Evolutionary conservation across 108 stramenopile species (phyloP).

Genomic region (Skeletonema marinoi): DNA sequence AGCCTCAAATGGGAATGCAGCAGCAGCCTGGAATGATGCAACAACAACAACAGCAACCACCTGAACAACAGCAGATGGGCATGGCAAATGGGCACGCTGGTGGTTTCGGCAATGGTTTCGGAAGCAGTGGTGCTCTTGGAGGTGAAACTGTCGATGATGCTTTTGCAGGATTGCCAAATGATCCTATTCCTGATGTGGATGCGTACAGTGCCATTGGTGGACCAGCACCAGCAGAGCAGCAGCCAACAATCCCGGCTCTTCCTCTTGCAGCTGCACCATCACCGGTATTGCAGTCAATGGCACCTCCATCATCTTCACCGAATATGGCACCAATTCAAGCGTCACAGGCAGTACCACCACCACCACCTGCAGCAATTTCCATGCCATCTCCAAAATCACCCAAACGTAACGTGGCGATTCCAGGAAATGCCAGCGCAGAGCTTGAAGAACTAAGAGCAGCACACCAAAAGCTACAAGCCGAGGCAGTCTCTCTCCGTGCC

Average conservation of each 20-base stretch:
- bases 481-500: constrained; percentile 81
- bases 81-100: constrained; percentile 16
- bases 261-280: constrained; percentile 17
- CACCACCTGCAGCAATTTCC: neutral
- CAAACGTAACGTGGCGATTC: constrained; percentile 1
- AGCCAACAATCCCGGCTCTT: constrained; percentile 8
- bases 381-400: neutral
- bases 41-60: constrained; percentile 25
- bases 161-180: constrained; percentile 70
- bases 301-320: constrained; percentile 17
- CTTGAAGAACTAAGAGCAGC: constrained; percentile 60
- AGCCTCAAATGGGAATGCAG: constrained; percentile 13
- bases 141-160: constrained; percentile 79
- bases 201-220: constrained; percentile 24
- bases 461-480: constrained; percentile 82
- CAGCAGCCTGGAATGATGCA: constrained; percentile 9
- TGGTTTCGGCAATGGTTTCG: constrained; percentile 13
- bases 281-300: neutral
- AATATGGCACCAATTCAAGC: constrained; percentile 2
- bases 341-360: constrained; percentile 9
- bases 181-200: constrained; percentile 31
- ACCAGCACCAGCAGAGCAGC: neutral
- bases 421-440: constrained; percentile 42
- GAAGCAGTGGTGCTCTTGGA: constrained; percentile 22
- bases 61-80: neutral